These are phyloP conservation scores for Hevea brasiliensis DNA, from an alignment of 345 rosid species.

Conservation along the genomic window DNA sequence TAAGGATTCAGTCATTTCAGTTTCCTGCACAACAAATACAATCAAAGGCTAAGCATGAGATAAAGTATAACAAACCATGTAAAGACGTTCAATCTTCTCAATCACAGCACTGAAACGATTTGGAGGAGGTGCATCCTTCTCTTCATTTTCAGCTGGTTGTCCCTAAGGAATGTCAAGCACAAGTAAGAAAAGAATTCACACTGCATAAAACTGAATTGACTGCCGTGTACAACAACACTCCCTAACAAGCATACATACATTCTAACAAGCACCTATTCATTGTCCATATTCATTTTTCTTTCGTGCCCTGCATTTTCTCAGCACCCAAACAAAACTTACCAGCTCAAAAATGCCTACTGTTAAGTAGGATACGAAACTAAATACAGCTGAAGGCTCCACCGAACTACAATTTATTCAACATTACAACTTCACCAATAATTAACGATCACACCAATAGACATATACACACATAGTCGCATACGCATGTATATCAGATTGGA, in stretches of 20 bases:
- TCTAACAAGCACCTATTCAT: background rate
- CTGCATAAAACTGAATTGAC: background rate
- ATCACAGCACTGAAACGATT: conserved; percentile 86
- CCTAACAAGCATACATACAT: background rate
- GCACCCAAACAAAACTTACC: background rate
- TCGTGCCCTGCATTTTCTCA: background rate
- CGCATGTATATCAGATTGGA: background rate
- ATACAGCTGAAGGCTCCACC: background rate
- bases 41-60: background rate
- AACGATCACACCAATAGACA: background rate
- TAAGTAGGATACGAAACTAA: background rate
- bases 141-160: conserved; percentile 47
- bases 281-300: background rate
- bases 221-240: background rate
- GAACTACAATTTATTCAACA: background rate
- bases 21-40: background rate
- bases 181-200: conserved; percentile 14
- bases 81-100: conserved; percentile 94
- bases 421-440: conserved; percentile 6
- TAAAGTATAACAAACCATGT: conserved; percentile 52
- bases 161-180: conserved; percentile 42
- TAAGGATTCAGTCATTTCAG: conserved; percentile 13
- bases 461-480: background rate
- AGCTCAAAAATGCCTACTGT: background rate
- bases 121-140: conserved; percentile 55